Evolutionary conservation across 1,284 basidiomycete genomes (phyloP), one percentile per base, ranked within the genome.

Genomic region (Malassezia cuniculi): DNA sequence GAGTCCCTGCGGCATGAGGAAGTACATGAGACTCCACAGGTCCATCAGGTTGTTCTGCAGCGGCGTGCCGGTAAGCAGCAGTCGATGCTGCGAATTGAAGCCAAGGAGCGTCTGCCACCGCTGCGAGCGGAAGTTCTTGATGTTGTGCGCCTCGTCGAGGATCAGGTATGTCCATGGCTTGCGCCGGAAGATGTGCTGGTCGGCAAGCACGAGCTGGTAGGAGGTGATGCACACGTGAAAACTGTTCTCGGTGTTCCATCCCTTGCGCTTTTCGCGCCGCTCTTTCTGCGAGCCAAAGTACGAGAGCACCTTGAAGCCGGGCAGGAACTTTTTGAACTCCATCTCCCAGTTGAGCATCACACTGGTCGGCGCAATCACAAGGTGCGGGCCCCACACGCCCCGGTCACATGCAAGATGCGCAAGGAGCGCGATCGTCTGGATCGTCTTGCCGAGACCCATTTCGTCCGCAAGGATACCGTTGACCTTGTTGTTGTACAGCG

Each of bases 311-410:
- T 79, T 82, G 74, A 94, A 89, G 1, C 87, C 89, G 0, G 89
- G 89, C 2, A 94, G 72, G 64, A 94, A 94, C 69, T 93, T 93
- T 69, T 94, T 93, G 74, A 94, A 94, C 68, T 94, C 89, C 82
- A 94, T 90, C 68, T 93, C 89, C 89, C 89, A 95, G 64, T 95
- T 94, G 42, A 94, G 74, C 49, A 95, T 76, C 41, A 94, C 89
- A 47, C 83, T 86, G 1, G 89, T 94, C 1, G 89, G 86, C 9
- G 90, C 87, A 55, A 94, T 79, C 62, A 95, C 86, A 20, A 94
- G 76, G 70, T 94, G 89, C 3, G 89, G 89, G 0, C 90, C 90
- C 87, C 89, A 94, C 45, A 90, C 84, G 5, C 89, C 89, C 36
- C 80, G 76, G 67, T 90, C 85, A 64, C 87, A 93, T 11, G 87